Evolutionary conservation across 1,284 basidiomycete genomes (phyloP).

Genomic region (Agaricales sp.): DNA sequence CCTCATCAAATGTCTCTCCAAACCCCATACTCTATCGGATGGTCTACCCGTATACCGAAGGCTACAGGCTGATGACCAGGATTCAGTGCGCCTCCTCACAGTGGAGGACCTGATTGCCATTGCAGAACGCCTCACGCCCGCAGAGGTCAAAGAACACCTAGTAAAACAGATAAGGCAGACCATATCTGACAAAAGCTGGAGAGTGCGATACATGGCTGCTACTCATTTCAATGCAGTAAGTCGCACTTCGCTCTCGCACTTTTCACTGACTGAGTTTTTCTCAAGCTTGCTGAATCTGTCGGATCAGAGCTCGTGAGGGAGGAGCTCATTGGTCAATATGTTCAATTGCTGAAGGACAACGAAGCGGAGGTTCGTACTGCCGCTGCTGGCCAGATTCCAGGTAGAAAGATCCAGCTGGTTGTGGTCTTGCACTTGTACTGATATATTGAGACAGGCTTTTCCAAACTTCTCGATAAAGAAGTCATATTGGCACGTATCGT

Average conservation of each 20-base stretch:
- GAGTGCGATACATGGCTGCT: constrained; percentile 98
- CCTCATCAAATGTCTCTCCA: constrained; percentile 68
- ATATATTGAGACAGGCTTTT: constrained; percentile 61
- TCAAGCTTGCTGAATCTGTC: constrained; percentile 83
- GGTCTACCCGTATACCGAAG: constrained; percentile 91
- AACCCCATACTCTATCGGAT: constrained; percentile 78
- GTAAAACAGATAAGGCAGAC: constrained; percentile 82
- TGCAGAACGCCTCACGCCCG: constrained; percentile 73
- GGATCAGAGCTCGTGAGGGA: constrained; percentile 89
- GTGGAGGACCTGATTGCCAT: constrained; percentile 95
- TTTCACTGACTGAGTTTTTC: not conserved
- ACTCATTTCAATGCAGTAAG: constrained; percentile 92
- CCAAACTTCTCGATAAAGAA: constrained; percentile 90
- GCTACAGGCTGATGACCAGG: constrained; percentile 94
- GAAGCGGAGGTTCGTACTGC: constrained; percentile 99
- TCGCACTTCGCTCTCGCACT: constrained; percentile 4
- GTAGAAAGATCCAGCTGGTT: constrained; percentile 31
- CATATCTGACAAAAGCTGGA: constrained; percentile 95
- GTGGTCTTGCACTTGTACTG: not conserved
- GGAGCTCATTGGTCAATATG: constrained; percentile 90
- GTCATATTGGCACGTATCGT: constrained; percentile 89
- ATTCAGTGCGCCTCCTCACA: constrained; percentile 93
- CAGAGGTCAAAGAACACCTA: constrained; percentile 88
- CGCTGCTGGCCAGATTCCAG: constrained; percentile 92
- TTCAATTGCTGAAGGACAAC: constrained; percentile 93